These are phyloP conservation scores for Coemansia furcata DNA, from an alignment of 192 early-diverging fungal species.

Conservation along the genomic window DNA sequence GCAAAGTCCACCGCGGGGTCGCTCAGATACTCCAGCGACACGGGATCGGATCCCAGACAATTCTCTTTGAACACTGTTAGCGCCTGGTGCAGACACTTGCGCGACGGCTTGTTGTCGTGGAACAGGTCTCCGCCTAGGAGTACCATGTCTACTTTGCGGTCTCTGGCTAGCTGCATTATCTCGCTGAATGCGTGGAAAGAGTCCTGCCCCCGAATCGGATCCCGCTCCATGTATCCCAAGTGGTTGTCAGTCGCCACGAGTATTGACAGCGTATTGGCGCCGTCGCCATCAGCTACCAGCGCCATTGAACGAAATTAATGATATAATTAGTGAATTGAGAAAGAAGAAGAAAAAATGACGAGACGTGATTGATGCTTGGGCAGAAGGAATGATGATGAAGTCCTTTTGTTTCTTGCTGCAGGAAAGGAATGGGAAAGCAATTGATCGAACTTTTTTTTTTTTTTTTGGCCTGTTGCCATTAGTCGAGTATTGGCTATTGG, in stretches of 20 bases:
- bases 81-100: slow-evolving; percentile 68
- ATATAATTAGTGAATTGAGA: neutral
- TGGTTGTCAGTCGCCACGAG: slow-evolving; percentile 93
- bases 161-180: slow-evolving; percentile 73
- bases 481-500: too few relatives aligned
- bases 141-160: slow-evolving; percentile 77
- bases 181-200: slow-evolving; percentile 85
- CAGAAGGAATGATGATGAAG: too few relatives aligned
- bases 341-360: neutral
- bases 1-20: slow-evolving; percentile 72
- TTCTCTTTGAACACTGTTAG: slow-evolving; percentile 66
- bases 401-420: too few relatives aligned
- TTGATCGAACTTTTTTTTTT: too few relatives aligned
- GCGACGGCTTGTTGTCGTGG: slow-evolving; percentile 91
- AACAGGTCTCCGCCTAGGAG: slow-evolving; percentile 94
- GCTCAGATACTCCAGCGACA: slow-evolving; percentile 72
- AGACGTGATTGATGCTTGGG: too few relatives aligned
- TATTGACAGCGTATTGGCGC: slow-evolving; percentile 49
- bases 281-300: neutral
- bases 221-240: slow-evolving; percentile 87
- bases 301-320: neutral
- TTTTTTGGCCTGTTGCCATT: too few relatives aligned
- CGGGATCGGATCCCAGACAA: slow-evolving; percentile 67
- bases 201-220: slow-evolving; percentile 82
- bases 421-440: too few relatives aligned